Evolutionary conservation across 257 asterid genomes (phyloP).

Genomic region (Solanum chmielewskii): DNA sequence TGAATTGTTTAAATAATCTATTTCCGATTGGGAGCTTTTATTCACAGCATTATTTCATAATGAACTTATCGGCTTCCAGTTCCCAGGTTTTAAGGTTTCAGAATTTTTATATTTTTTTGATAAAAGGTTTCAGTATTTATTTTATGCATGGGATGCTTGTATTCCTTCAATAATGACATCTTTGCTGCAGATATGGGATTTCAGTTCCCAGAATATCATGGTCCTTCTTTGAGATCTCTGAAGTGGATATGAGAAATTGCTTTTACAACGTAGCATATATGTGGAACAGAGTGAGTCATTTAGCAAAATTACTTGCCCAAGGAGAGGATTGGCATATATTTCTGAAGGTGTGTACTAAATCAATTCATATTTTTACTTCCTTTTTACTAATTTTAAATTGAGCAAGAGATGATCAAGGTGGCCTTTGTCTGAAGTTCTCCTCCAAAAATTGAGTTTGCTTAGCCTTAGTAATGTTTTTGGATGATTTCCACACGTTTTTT

Average conservation of each 20-base stretch:
- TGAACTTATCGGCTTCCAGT: not conserved
- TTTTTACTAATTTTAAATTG: not conserved
- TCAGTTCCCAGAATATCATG: slow-evolving; percentile 48
- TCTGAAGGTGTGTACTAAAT: slow-evolving; percentile 36
- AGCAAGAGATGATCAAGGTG: not conserved
- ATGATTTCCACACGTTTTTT: not conserved
- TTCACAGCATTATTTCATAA: not conserved
- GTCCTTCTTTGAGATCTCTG: slow-evolving; percentile 77
- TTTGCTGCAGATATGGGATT: slow-evolving; percentile 43
- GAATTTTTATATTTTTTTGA: not conserved
- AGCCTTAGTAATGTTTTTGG: not conserved
- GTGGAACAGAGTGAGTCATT: slow-evolving; percentile 47
- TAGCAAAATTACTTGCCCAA: slow-evolving; percentile 49
- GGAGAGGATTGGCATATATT: slow-evolving; percentile 83
- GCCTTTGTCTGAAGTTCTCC: not conserved
- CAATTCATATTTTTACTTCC: not conserved
- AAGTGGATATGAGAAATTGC: slow-evolving; percentile 42
- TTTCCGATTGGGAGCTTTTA: not conserved
- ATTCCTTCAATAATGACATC: not conserved
- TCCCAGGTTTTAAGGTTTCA: not conserved
- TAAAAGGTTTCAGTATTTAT: not conserved
- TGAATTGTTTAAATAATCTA: not conserved
- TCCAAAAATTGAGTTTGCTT: not conserved
- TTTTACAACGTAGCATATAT: slow-evolving; percentile 35
- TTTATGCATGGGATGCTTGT: not conserved